These are phyloP conservation scores for Monosporozyma unispora DNA, from an alignment of 805 yeast genomes.

Conservation along the genomic window DNA sequence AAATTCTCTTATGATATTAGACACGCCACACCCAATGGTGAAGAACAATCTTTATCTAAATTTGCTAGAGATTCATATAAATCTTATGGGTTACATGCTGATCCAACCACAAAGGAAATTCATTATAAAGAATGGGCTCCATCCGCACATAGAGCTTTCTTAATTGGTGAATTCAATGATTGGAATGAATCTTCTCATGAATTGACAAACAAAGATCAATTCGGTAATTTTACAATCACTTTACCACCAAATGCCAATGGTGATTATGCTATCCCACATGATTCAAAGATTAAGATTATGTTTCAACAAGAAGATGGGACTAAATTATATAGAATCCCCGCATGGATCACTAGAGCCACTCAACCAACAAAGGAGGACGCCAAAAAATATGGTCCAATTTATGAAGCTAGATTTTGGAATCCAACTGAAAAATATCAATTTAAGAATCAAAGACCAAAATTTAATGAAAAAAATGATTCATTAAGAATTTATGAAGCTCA, in stretches of 20 bases:
- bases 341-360: conserved; percentile 81
- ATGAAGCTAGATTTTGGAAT: conserved; percentile 92
- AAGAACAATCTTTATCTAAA: conserved; percentile 56
- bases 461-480: conserved; percentile 35
- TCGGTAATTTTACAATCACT: conserved; percentile 58
- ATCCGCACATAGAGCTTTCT: conserved; percentile 60
- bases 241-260: conserved; percentile 42
- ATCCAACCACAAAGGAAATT: conserved; percentile 42
- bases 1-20: conserved; percentile 49
- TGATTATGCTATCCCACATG: conserved; percentile 64
- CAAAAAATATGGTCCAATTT: conserved; percentile 36
- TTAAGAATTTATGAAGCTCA: conserved; percentile 90
- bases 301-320: conserved; percentile 61
- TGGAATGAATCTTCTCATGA: conserved; percentile 59
- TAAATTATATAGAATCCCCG: conserved; percentile 71
- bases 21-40: conserved; percentile 29
- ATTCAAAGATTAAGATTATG: conserved; percentile 65
- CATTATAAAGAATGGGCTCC: conserved; percentile 84
- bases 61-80: conserved; percentile 69
- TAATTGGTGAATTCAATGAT: conserved; percentile 88
- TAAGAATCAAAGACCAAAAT: conserved; percentile 54
- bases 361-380: conserved; percentile 49
- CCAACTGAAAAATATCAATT: conserved; percentile 54
- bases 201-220: conserved; percentile 47
- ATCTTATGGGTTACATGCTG: conserved; percentile 67